Conservation (phyloP, 306 rosid genomes). For the Inga laurina region DNA sequence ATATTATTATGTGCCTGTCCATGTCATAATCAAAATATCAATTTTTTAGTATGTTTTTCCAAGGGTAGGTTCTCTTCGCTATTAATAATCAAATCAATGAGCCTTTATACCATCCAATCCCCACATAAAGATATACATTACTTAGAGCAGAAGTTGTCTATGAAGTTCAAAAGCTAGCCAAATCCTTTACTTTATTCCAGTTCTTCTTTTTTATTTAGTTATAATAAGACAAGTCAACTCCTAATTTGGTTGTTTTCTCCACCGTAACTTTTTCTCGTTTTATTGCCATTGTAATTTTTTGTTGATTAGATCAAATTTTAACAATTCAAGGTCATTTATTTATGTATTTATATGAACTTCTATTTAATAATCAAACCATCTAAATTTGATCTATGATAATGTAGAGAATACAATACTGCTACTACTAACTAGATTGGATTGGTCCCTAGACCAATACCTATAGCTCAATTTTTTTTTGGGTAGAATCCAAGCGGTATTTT, state of each 20-base stretch:
- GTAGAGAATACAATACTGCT: no score
- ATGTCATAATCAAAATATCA: no score
- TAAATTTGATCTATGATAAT: no score
- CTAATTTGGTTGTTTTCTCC: not conserved
- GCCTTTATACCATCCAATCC: not conserved
- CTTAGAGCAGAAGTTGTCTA: constrained; percentile 2
- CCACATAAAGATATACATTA: not conserved
- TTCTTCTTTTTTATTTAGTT: constrained; percentile 24
- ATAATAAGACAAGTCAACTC: not conserved
- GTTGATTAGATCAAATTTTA: not conserved
- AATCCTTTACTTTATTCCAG: constrained; percentile 6
- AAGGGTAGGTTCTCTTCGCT: not conserved
- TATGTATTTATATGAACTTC: no score
- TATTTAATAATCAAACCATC: no score
- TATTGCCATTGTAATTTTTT: not conserved
- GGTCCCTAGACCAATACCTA: no score
- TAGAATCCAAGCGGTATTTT: no score
- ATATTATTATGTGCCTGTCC: no score
- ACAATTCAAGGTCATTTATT: no score
- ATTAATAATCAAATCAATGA: not conserved
- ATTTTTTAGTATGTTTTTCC: no score
- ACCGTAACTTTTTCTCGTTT: not conserved
- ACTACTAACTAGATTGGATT: no score
- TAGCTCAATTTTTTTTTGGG: no score
- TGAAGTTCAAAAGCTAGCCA: constrained; percentile 21